Conservation (phyloP, 805 yeast genomes). For the Diddensiella caesifluorescens region DNA sequence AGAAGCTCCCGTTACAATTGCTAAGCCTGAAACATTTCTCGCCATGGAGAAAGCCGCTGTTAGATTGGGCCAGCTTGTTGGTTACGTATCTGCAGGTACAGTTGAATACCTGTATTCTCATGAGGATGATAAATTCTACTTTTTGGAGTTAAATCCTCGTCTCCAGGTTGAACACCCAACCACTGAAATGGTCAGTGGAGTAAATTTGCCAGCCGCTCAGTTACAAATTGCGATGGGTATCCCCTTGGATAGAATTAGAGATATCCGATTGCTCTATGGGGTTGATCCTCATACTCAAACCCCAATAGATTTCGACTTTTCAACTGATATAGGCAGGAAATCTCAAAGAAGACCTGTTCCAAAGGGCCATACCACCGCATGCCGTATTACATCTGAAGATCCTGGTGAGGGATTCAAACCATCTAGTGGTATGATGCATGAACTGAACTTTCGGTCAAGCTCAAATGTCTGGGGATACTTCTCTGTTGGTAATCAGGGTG, state of each 20-base stretch:
- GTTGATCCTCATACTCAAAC: slow-evolving; percentile 92
- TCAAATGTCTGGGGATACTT: slow-evolving; percentile 99
- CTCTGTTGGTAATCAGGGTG: slow-evolving; percentile 93
- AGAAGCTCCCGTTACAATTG: slow-evolving; percentile 98
- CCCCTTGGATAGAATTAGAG: slow-evolving; percentile 91
- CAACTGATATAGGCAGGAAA: slow-evolving; percentile 59
- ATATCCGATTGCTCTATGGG: slow-evolving; percentile 88
- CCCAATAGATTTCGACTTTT: slow-evolving; percentile 85
- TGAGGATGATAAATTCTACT: slow-evolving; percentile 90
- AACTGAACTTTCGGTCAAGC: slow-evolving; percentile 92
- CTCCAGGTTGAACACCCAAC: slow-evolving; percentile 99
- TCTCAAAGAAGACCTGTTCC: slow-evolving; percentile 92
- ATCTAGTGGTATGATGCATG: slow-evolving; percentile 93
- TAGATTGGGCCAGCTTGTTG: slow-evolving; percentile 91
- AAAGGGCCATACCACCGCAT: slow-evolving; percentile 98
- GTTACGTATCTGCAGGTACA: slow-evolving; percentile 98
- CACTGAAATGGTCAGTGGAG: slow-evolving; percentile 99
- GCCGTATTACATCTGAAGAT: slow-evolving; percentile 98
- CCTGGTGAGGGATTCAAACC: slow-evolving; percentile 99
- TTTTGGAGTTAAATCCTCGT: slow-evolving; percentile 95
- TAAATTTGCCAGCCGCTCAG: slow-evolving; percentile 97
- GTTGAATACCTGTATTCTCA: slow-evolving; percentile 95
- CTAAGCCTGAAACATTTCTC: slow-evolving; percentile 75
- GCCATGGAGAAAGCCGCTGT: slow-evolving; percentile 97
- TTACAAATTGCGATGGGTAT: slow-evolving; percentile 99